phyloP scores from a whole-genome alignment of 176 grass and related monocot species.

The Ensete ventricosum region DNA sequence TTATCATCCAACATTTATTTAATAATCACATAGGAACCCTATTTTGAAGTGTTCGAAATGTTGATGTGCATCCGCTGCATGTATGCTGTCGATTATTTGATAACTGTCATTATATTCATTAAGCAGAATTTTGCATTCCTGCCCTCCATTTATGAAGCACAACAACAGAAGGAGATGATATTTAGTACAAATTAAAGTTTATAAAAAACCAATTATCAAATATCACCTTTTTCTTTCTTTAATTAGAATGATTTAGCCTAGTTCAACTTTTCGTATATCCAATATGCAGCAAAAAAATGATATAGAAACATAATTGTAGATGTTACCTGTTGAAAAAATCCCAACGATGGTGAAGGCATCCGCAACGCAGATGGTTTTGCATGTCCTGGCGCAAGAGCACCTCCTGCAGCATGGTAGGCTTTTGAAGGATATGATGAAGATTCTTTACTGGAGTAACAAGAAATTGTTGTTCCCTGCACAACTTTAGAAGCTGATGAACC shows the following conservation, averaged over 20 bases:
- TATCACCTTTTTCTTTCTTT: background rate
- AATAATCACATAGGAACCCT: too few relatives aligned
- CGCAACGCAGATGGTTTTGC: conserved; percentile 68
- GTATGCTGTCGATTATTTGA: too few relatives aligned
- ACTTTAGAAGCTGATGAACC: conserved; percentile 5
- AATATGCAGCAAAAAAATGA: conserved; percentile 5
- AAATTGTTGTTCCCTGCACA: conserved; percentile 9
- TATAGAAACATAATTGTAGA: background rate
- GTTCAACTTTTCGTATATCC: background rate
- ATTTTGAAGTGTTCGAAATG: too few relatives aligned
- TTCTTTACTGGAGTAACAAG: conserved; percentile 24
- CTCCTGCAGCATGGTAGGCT: conserved; percentile 18
- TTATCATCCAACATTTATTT: too few relatives aligned
- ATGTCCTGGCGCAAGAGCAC: conserved; percentile 18
- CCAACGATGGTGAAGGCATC: conserved; percentile 68
- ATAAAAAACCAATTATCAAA: background rate
- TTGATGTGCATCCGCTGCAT: too few relatives aligned
- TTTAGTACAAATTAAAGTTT: too few relatives aligned
- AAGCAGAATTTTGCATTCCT: background rate
- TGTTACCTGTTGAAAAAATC: conserved; percentile 69
- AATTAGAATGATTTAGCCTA: background rate
- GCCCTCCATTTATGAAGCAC: background rate
- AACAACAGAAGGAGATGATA: too few relatives aligned
- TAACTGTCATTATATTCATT: too few relatives aligned
- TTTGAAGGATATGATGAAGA: conserved; percentile 22